Evolutionary conservation across 441 rosid genomes (phyloP), one percentile per base, ranked within the genome.

Genomic region (Syzygium syzygioides): DNA sequence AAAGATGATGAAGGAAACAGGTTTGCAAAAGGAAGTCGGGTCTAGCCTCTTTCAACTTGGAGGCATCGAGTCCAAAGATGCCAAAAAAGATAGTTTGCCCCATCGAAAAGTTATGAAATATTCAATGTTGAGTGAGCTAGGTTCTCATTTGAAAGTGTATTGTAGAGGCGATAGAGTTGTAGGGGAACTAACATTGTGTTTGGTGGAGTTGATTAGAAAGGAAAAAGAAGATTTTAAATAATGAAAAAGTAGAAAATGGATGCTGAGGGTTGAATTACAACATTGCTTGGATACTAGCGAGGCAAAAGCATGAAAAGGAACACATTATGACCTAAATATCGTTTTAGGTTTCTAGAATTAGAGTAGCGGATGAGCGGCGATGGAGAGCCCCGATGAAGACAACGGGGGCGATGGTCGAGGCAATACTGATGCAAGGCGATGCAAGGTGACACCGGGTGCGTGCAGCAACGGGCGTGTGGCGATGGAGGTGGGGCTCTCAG

Each of bases 1-100:
- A 87, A 85, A 85, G 59, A 89, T 90, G 86, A 88, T 91, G 68
- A 90, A 89, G 88, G 89, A 92, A 85, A 66, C 76, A 34, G 85
- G 79, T 48, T 91, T 91, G 62, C 89, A 79, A 30, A 91, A 89
- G 88, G 91, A 91, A 84, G 86, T 88, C 83, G 89, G 90, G 41
- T 92, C 92, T 34, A 91, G 92, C 86, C 90, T 90, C 92, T 84
- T 89, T 86, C 92, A 89, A n/a, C 80, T 86, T 64, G 91, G 87
- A 64, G 88, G 87, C 83, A 41, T 76, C n/a, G 18, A 76, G 83
- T 41, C 83, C 18, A 14, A 23, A 76, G 52, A 45, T 76, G 14
- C 9, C 2, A 1, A 41, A 76, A 41, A 41, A 45, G 52, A 37
- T 23, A 23, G 83, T 23, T 41, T 41, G 18, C 52, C 83, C 83